Evolutionary conservation across 306 rosid genomes (phyloP), one percentile per base, ranked within the genome.

Genomic region (Vicia villosa): DNA sequence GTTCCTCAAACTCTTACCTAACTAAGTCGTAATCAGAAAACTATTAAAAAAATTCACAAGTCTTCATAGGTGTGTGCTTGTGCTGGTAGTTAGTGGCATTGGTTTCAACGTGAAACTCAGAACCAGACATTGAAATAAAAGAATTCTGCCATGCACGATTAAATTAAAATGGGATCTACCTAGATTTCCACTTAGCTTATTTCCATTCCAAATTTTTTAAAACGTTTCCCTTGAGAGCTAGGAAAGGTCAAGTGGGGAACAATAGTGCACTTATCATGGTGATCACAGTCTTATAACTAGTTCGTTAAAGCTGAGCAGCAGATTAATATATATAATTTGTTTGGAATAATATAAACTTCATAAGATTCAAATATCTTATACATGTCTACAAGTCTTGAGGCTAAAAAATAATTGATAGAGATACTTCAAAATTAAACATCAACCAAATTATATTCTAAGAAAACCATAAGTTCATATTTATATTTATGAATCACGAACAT

Each of bases 121-220:
- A 63, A 7, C 12, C 57, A 54, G n/a, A 51, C 40, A n/a, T 55
- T 55, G 61, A 69, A 69, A 34, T 21, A 55, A 52, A 70, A 47
- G 55, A 80, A 78, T 66, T 66, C 14, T 32, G 50, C 16, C 57
- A 68, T 62, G 36, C 78, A 66, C 50, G 13, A n/a, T 72, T 9
- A 32, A 7, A 72, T 24, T 42, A 43, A 62, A 60, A 84, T 87
- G 84, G 82, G 41, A 24, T 71, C 68, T 80, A 19, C 72, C 61
- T 84, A 75, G 88, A 82, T 77, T 7, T 80, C 89, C 91, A 84
- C 89, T 78, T 14, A 77, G 13, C 17, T 34, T 45, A 46, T 20
- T 76, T 66, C 15, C 26, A 4, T 76, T 72, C 36, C 63, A 65
- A 3, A 36, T 72, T 20, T 49, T 59, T 50, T 50, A 40, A 20